These are phyloP conservation scores for Colletotrichum musicola DNA, from an alignment of 2,329 filamentous ascomycete species.

Conservation along the genomic window DNA sequence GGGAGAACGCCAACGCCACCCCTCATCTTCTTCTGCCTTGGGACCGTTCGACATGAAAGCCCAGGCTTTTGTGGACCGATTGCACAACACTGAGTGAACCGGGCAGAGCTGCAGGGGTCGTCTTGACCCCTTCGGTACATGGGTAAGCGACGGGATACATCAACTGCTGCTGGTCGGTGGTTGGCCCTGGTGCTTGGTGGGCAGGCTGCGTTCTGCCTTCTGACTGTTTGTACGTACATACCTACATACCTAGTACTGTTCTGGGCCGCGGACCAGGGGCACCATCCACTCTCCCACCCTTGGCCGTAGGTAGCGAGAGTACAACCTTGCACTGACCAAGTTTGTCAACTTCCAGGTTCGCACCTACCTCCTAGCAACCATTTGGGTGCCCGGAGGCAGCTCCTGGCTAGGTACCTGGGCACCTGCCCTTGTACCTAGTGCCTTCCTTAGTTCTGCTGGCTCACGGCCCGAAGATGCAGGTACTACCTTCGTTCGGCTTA, in stretches of 20 bases:
- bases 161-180: no score
- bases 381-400: background rate
- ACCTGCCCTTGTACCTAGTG: background rate
- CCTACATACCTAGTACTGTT: no score
- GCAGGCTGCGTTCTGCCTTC: no score
- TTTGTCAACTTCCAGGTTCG: no score
- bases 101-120: conserved; percentile 6
- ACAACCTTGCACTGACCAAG: no score
- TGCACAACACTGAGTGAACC: background rate
- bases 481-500: conserved; percentile 20
- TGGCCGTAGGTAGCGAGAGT: no score
- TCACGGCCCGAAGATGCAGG: conserved; percentile 20
- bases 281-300: no score
- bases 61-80: conserved; percentile 12
- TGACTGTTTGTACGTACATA: no score
- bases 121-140: background rate
- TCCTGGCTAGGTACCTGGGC: background rate
- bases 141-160: no score
- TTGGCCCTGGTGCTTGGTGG: no score
- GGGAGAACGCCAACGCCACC: conserved; percentile 14
- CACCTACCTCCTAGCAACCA: no score
- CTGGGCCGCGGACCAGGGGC: no score
- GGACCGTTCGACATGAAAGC: conserved; percentile 4
- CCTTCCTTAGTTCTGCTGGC: background rate
- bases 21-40: conserved; percentile 6